A percentile compares a stretch with the other conserved stretches of the same genome.
These are phyloP conservation scores for Candida sakaeoensis DNA, from an alignment of 805 yeast genomes.

Conservation along the genomic window DNA sequence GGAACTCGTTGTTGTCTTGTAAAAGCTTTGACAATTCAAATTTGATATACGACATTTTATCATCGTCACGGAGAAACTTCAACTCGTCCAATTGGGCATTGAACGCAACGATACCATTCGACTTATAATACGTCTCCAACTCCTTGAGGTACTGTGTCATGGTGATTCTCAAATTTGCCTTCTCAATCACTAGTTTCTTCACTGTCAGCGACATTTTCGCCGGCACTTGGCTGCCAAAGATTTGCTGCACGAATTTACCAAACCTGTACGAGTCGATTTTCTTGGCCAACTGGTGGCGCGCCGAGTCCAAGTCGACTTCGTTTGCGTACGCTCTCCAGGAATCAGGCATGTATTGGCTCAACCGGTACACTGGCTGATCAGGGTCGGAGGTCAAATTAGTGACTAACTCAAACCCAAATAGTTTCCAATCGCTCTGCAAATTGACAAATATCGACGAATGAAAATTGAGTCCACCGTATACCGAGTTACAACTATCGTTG, in stretches of 20 bases:
- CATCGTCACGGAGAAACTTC: slow-evolving; percentile 48
- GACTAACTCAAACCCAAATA: slow-evolving; percentile 76
- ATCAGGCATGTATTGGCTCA: slow-evolving; percentile 35
- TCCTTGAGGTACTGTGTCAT: slow-evolving; percentile 26
- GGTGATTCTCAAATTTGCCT: slow-evolving; percentile 31
- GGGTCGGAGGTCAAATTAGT: slow-evolving; percentile 47
- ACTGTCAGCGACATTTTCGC: slow-evolving; percentile 4
- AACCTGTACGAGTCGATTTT: slow-evolving; percentile 64
- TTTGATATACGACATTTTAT: slow-evolving; percentile 46
- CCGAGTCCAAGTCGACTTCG: slow-evolving; percentile 36
- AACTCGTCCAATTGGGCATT: slow-evolving; percentile 54
- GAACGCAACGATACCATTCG: slow-evolving; percentile 48
- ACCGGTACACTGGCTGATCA: slow-evolving; percentile 40
- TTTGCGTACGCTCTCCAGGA: slow-evolving; percentile 36
- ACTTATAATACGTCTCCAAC: slow-evolving; percentile 20
- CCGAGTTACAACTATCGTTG: slow-evolving; percentile 52
- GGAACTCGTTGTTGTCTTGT: slow-evolving; percentile 30
- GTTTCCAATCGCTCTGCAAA: slow-evolving; percentile 72
- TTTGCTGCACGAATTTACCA: slow-evolving; percentile 60
- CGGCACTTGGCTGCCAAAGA: too few relatives aligned
- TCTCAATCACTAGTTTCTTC: slow-evolving; percentile 33
- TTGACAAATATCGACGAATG: slow-evolving; percentile 60
- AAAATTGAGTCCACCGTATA: slow-evolving; percentile 54
- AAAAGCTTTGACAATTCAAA: slow-evolving; percentile 24
- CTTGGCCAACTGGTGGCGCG: slow-evolving; percentile 30